These are phyloP conservation scores for Fermentozyma sake DNA, from an alignment of 1,139 yeast genomes.

Conservation along the genomic window DNA sequence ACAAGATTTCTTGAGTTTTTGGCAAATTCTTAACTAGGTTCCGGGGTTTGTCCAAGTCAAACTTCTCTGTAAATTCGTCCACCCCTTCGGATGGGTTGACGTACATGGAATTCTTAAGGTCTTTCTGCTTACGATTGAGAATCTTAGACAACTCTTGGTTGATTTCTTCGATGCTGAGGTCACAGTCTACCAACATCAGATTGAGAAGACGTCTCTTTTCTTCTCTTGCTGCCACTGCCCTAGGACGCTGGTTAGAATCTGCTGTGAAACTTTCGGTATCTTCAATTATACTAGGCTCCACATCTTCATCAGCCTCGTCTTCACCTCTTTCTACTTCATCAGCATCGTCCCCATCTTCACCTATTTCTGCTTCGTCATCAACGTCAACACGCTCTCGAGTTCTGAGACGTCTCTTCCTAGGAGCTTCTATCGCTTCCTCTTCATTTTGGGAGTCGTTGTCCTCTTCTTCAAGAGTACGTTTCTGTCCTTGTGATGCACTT, in stretches of 20 bases:
- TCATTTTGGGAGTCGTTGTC: conserved; percentile 5
- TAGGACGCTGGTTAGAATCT: no score
- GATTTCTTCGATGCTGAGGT: conserved; percentile 14
- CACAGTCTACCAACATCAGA: conserved; percentile 22
- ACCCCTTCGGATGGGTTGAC: conserved; percentile 22
- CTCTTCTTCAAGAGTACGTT: conserved; percentile 12
- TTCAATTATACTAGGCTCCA: neutral
- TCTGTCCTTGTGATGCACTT: conserved; percentile 39
- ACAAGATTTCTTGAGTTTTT: conserved; percentile 49
- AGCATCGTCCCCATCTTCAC: conserved; percentile 1
- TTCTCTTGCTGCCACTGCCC: no score
- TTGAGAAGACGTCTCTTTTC: conserved; percentile 9
- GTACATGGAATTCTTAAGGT: conserved; percentile 17
- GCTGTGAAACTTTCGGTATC: no score
- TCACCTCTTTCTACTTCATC: conserved; percentile 3
- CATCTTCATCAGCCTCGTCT: conserved; percentile 1
- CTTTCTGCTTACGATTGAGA: conserved; percentile 19
- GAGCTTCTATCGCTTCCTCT: neutral
- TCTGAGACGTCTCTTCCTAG: no score
- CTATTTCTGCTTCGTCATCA: conserved; percentile 3
- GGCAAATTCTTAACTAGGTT: conserved; percentile 51
- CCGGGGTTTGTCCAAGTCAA: conserved; percentile 46
- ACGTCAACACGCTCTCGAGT: conserved; percentile 1
- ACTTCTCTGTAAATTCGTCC: conserved; percentile 15
- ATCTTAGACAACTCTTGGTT: conserved; percentile 18